Base-by-base conservation (phyloP, 1,284 basidiomycete genomes). In the Golubevia sp. region DNA sequence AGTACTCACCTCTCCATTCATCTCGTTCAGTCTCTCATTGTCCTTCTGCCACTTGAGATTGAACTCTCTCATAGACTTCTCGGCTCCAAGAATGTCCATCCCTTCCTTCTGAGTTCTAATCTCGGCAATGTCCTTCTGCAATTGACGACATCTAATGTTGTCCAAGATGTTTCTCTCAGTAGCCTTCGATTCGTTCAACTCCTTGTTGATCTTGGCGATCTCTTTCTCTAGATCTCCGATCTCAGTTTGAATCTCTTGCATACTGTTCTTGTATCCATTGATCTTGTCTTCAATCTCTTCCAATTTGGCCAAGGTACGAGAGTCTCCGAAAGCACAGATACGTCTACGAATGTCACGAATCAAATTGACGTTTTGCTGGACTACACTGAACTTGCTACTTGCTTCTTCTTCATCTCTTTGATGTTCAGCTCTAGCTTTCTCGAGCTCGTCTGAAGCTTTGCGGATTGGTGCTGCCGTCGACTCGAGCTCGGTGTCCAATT, bases 161-260 rank as follows among this genome's bases (percentile, higher is more conserved):
- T 81, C 79, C 48, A 63, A 61, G 25, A 83, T 72, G 54, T 77
- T 81, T 50, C 79, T 67, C 63, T 78, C 76, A 5, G 72, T 78
- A 24, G 77, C 74, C 50, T 76, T 68, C 3, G 74, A 72, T 34
- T 75, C 71, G 49, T 77, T 77, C 56, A 82, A 56, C 34, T 74
- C 75, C 52, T 68, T 70, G 25, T 74, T 70, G 21, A 79, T 62
- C 51, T 67, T 66, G 18, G 74, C 59, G 15, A 59, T 52, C 25
- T 78, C 67, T 18, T 64, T 60, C 21, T 74, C 73, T 4, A 75
- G 48, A 24, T 66, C 67, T 49, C 68, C 71, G 51, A 71, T 61
- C 7, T 64, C 63, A 0, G 61, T 61, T 25, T 71, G 68, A 7
- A 71, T 59, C 6, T 21, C 61, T n/a, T 66, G 63, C 3, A 71